Evolutionary conservation across 1,139 yeast genomes (phyloP), one percentile per base, ranked within the genome.

Genomic region (Nakaseomyces uthaithaninus): DNA sequence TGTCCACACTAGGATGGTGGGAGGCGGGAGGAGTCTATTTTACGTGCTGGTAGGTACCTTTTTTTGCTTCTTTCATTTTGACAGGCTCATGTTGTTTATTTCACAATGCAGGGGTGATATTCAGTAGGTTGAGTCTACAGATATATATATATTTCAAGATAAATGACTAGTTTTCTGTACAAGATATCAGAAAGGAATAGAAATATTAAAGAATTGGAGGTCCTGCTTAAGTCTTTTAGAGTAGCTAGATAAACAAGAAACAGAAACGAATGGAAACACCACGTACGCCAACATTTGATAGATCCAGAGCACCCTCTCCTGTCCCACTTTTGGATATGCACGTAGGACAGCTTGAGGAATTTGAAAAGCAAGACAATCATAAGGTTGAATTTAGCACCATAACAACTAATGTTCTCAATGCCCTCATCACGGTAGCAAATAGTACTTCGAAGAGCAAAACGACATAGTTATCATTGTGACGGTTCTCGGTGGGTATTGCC

Each of bases 251-350:
- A 22, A 22, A 22, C 24, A 22, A 22, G 24, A 14, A 9, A 27
- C 12, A 9, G 8, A 14, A 27, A 3, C 27, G 14, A 25, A 25
- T 27, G 30, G 30, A 27, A 2, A 27, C 11, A 27, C 30, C 30
- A 14, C 18, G 18, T 27, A 14, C 30, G n/a, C 30, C 30, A 14
- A 28, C 33, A 7, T 28, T 28, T 28, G 12, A 28, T 11, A 28
- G 33, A 28, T 28, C 33, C 16, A 28, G 33, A 28, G 33, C 33
- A 16, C 33, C 33, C 16, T 28, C 33, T 7, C 33, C 33, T 17
- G 11, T 16, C 6, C 23, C 33, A 28, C 22, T 28, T 4, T 15
- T 17, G 4, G 33, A 28, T 4, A 16, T 28, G 6, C 30, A 27
- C 10, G 15, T 27, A 18, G 30, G 15, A 27, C 30, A 27, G 10